Conservation (phyloP, 208 protist genomes). For the Endotrypanum monterogeii region DNA sequence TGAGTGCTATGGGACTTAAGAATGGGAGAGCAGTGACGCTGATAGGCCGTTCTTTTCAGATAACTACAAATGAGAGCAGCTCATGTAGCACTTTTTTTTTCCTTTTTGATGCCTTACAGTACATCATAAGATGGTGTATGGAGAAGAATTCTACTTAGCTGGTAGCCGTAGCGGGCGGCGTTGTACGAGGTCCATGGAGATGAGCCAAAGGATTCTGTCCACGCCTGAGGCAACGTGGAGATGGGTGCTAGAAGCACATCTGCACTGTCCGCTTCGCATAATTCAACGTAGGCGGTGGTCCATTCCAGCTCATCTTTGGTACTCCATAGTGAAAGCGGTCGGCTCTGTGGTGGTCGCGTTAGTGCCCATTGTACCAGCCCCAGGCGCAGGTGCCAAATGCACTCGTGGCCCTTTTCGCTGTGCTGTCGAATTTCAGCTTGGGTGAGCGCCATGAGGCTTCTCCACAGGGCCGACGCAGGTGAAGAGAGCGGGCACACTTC, state of each 20-base stretch:
- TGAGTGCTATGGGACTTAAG: too few species aligned
- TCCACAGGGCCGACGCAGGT: conserved; percentile 7
- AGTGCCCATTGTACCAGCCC: conserved; percentile 58
- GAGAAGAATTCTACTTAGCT: conserved; percentile 35
- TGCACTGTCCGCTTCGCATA: not conserved
- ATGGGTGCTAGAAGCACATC: conserved; percentile 5
- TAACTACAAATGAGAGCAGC: not conserved
- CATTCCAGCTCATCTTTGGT: conserved; percentile 66
- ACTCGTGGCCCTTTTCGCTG: conserved; percentile 76
- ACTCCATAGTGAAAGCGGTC: conserved; percentile 36
- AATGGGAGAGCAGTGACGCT: not conserved
- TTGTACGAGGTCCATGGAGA: conserved; percentile 57
- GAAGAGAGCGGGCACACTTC: not conserved
- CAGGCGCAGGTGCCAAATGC: conserved; percentile 67
- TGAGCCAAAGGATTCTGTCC: conserved; percentile 44
- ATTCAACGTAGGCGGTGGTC: conserved; percentile 31
- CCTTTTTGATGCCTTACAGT: not conserved
- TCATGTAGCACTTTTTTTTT: not conserved
- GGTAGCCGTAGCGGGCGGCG: conserved; percentile 63
- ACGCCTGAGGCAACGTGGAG: conserved; percentile 15
- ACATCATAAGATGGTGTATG: not conserved
- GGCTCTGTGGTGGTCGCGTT: not conserved
- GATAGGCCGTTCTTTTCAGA: not conserved
- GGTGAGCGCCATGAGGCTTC: conserved; percentile 35
- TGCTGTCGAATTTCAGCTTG: conserved; percentile 58